Percentiles rank a stretch among this genome's conserved stretches.
Evolutionary conservation across 441 rosid species (phyloP).

Genomic region (Breynia disticha): DNA sequence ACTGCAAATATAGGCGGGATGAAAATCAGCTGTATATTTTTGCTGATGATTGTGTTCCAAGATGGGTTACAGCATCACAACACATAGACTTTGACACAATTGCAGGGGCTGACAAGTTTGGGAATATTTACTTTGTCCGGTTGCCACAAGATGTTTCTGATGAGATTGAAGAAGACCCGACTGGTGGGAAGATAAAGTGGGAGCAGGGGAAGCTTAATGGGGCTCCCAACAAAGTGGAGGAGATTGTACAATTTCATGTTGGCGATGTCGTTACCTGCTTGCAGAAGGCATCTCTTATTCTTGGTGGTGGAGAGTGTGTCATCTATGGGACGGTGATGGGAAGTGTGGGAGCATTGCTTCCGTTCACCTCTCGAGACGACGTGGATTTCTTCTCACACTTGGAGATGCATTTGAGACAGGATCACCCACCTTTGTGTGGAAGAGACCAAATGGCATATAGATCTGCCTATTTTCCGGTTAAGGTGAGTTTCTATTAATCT

Average conservation of each 20-base stretch:
- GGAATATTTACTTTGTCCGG: constrained; percentile 78
- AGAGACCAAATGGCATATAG: constrained; percentile 92
- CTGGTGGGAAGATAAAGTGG: constrained; percentile 96
- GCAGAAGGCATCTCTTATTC: constrained; percentile 90
- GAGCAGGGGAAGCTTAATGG: constrained; percentile 96
- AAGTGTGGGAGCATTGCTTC: constrained; percentile 74
- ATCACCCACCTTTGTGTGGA: constrained; percentile 90
- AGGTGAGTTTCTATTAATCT: constrained; percentile 30
- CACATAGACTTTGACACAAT: constrained; percentile 86
- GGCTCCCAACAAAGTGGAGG: constrained; percentile 92
- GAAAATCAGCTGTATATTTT: constrained; percentile 92
- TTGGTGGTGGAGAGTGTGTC: constrained; percentile 83
- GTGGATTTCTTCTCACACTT: constrained; percentile 94
- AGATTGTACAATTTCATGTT: constrained; percentile 88
- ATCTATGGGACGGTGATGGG: constrained; percentile 95
- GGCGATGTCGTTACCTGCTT: constrained; percentile 77
- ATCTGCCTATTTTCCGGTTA: constrained; percentile 94
- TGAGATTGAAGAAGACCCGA: constrained; percentile 95
- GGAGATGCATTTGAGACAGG: constrained; percentile 97
- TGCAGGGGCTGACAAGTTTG: constrained; percentile 97
- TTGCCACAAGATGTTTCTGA: constrained; percentile 89
- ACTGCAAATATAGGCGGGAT: constrained; percentile 96
- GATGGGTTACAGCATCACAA: constrained; percentile 92
- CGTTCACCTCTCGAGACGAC: constrained; percentile 87
- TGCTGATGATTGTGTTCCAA: constrained; percentile 87